Conservation (phyloP, 257 asterid species). For the Misopates orontium region DNA sequence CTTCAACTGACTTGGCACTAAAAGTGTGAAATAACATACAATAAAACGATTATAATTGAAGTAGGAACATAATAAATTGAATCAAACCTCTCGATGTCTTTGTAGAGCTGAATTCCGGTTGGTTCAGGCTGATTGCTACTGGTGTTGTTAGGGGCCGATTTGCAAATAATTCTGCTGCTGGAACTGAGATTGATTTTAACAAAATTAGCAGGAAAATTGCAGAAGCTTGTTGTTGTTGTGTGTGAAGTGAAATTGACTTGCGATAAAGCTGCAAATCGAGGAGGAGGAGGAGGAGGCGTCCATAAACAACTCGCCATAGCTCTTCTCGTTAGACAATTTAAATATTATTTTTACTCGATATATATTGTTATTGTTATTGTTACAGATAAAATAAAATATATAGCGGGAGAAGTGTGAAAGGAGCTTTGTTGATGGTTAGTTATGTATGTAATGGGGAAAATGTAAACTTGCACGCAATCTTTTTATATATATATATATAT, state of each 20-base stretch:
- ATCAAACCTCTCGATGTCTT: slow-evolving; percentile 76
- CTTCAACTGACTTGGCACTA: no score
- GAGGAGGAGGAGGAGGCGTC: slow-evolving; percentile 29
- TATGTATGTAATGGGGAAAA: no score
- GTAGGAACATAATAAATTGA: background rate
- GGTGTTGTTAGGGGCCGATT: slow-evolving; percentile 20
- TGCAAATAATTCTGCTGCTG: slow-evolving; percentile 38
- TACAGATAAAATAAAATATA: no score
- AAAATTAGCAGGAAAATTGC: slow-evolving; percentile 35
- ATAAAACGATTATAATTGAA: no score
- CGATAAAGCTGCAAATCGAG: background rate
- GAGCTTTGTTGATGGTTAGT: no score
- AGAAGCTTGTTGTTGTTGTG: slow-evolving; percentile 5
- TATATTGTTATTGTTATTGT: no score
- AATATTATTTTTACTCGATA: no score
- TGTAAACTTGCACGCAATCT: no score
- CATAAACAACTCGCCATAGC: slow-evolving; percentile 42
- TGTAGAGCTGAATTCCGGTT: slow-evolving; percentile 72
- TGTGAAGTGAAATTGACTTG: slow-evolving; percentile 25
- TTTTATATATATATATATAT: no score
- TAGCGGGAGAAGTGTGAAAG: no score
- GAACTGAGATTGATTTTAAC: slow-evolving; percentile 13
- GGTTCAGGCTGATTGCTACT: slow-evolving; percentile 33
- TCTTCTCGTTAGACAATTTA: no score
- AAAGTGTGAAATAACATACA: no score